Percentiles rank a stretch among this genome's conserved stretches.
These are phyloP conservation scores for Biscutella auriculata DNA, from an alignment of 441 rosid genomes.

Conservation along the genomic window DNA sequence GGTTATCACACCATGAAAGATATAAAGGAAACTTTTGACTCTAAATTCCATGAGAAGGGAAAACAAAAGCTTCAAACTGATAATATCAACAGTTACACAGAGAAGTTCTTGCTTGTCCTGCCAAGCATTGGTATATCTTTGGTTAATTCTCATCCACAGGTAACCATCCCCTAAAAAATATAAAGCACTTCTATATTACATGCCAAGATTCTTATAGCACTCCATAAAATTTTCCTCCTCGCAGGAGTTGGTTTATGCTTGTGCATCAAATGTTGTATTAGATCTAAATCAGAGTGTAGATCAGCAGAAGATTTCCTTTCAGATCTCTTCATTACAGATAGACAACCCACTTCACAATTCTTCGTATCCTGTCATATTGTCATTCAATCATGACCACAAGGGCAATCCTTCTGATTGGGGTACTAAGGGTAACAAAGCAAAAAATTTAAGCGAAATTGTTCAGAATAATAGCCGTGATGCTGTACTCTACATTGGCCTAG, in stretches of 20 bases:
- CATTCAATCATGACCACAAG: conserved; percentile 54
- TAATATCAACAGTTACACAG: conserved; percentile 42
- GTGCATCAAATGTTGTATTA: conserved; percentile 56
- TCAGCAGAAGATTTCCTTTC: conserved; percentile 70
- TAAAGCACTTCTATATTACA: neutral
- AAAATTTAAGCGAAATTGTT: conserved; percentile 25
- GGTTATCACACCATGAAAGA: conserved; percentile 59
- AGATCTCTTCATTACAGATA: conserved; percentile 65
- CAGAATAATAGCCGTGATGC: conserved; percentile 39
- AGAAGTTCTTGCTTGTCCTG: conserved; percentile 52
- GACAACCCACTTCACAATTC: conserved; percentile 70
- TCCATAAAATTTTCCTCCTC: conserved; percentile 21
- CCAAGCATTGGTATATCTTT: conserved; percentile 71
- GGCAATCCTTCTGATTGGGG: conserved; percentile 33
- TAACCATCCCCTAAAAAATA: conserved; percentile 14
- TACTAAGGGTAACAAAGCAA: conserved; percentile 34
- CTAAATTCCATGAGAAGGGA: conserved; percentile 31
- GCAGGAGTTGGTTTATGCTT: conserved; percentile 86
- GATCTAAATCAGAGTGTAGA: conserved; percentile 70
- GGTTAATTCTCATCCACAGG: conserved; percentile 82
- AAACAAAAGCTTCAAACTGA: conserved; percentile 45
- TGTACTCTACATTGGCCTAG: conserved; percentile 45
- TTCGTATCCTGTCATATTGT: conserved; percentile 79
- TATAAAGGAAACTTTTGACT: conserved; percentile 26
- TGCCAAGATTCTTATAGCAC: conserved; percentile 1